Percentiles rank a stretch among this genome's conserved stretches.
Conservation (phyloP, 805 yeast species). For the Saturnispora zaruensis region DNA sequence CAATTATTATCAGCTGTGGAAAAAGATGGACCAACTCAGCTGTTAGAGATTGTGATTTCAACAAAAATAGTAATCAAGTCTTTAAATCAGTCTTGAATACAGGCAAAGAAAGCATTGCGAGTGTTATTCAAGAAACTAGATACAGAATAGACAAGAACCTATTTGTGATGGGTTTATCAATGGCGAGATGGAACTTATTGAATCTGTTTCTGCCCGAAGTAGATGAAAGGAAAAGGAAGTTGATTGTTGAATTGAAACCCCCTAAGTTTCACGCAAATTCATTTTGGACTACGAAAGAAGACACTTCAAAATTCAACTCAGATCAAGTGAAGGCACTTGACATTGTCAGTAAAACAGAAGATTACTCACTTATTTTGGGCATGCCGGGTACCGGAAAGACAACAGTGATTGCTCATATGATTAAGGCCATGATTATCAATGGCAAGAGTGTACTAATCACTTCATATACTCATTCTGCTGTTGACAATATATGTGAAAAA, state of each 20-base stretch:
- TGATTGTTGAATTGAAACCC: conserved; percentile 44
- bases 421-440: conserved; percentile 47
- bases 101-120: background rate
- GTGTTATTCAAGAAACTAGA: conserved; percentile 11
- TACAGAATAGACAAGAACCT: conserved; percentile 79
- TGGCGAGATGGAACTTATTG: conserved; percentile 69
- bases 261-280: conserved; percentile 35
- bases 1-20: conserved; percentile 42
- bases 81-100: conserved; percentile 38
- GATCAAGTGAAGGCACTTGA: conserved; percentile 70
- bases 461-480: conserved; percentile 92
- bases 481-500: conserved; percentile 82
- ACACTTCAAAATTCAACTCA: conserved; percentile 37
- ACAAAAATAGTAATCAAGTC: conserved; percentile 37
- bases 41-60: conserved; percentile 35
- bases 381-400: conserved; percentile 99
- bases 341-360: conserved; percentile 53
- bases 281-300: conserved; percentile 3
- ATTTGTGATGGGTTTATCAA: conserved; percentile 60
- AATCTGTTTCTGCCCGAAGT: conserved; percentile 48
- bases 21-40: conserved; percentile 40
- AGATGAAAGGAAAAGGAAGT: conserved; percentile 36
- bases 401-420: conserved; percentile 74
- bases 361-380: conserved; percentile 77
- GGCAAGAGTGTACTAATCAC: conserved; percentile 68